Conservation (phyloP, 2,329 filamentous ascomycete genomes). For the Colletotrichum graminicola region DNA sequence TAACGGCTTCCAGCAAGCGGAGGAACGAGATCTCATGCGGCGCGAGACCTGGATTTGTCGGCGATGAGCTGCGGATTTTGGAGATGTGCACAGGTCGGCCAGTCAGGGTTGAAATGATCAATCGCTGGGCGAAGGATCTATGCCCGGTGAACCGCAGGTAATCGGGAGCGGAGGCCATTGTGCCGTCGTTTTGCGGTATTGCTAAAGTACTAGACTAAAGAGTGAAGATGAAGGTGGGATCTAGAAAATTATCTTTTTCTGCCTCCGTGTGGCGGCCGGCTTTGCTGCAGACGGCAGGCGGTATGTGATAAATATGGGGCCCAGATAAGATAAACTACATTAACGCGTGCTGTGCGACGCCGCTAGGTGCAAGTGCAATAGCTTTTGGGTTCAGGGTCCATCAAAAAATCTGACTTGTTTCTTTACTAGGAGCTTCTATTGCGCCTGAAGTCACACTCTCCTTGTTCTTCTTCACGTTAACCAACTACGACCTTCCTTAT, state of each 20-base stretch:
- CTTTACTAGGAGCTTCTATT: conserved; percentile 14
- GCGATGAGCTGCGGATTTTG: conserved; percentile 89
- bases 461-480: conserved; percentile 14
- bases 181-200: conserved; percentile 38
- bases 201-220: conserved; percentile 15
- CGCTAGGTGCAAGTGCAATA: not conserved
- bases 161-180: conserved; percentile 62
- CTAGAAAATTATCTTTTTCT: conserved; percentile 54
- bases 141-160: conserved; percentile 86
- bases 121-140: conserved; percentile 83
- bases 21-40: conserved; percentile 96
- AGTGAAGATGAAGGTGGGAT: conserved; percentile 24
- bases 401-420: conserved; percentile 39
- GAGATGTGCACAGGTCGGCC: conserved; percentile 92
- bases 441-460: conserved; percentile 4
- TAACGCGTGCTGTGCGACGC: conserved; percentile 8
- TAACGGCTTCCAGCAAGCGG: conserved; percentile 92
- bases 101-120: conserved; percentile 91
- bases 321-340: conserved; percentile 41
- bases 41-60: conserved; percentile 88
- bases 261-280: conserved; percentile 45
- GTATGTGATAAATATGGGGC: conserved; percentile 41
- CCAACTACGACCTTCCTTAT: conserved; percentile 36
- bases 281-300: conserved; percentile 47
- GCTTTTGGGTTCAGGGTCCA: conserved; percentile 32